These are phyloP conservation scores for Nissolia schottii DNA, from an alignment of 306 rosid species.

Conservation along the genomic window DNA sequence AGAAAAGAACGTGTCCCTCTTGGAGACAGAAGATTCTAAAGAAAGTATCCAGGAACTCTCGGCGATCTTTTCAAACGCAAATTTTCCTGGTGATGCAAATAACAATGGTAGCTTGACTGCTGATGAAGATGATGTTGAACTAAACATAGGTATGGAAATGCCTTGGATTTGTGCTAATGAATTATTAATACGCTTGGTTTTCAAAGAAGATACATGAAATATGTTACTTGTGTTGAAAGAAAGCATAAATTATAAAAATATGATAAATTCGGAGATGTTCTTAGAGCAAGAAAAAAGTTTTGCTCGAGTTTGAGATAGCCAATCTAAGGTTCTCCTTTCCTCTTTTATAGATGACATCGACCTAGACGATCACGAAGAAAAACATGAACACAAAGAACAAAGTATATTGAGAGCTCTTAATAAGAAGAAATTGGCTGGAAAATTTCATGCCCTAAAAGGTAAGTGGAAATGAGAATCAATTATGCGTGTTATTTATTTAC, in stretches of 20 bases:
- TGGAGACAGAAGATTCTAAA: constrained; percentile 57
- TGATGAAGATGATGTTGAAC: constrained; percentile 46
- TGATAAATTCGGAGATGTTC: too few species aligned
- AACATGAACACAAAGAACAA: constrained; percentile 67
- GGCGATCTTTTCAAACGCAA: constrained; percentile 52
- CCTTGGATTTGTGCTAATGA: neutral
- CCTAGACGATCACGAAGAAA: constrained; percentile 56
- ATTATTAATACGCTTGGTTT: too few species aligned
- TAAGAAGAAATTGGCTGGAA: constrained; percentile 76
- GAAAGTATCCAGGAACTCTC: constrained; percentile 61
- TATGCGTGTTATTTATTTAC: neutral
- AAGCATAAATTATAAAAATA: too few species aligned
- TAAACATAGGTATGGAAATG: constrained; percentile 60
- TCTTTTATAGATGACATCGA: constrained; percentile 72
- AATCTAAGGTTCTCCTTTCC: neutral
- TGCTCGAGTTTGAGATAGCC: constrained; percentile 13
- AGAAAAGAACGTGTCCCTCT: constrained; percentile 49
- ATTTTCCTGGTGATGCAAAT: constrained; percentile 41
- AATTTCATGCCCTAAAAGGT: constrained; percentile 79
- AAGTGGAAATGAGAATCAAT: neutral
- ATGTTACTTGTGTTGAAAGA: too few species aligned
- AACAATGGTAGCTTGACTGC: constrained; percentile 34
- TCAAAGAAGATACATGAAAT: too few species aligned
- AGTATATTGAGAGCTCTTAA: constrained; percentile 58
- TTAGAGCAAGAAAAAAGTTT: too few species aligned